Conservation (phyloP, 208 protist species). For the Wallacemonas sp. region DNA sequence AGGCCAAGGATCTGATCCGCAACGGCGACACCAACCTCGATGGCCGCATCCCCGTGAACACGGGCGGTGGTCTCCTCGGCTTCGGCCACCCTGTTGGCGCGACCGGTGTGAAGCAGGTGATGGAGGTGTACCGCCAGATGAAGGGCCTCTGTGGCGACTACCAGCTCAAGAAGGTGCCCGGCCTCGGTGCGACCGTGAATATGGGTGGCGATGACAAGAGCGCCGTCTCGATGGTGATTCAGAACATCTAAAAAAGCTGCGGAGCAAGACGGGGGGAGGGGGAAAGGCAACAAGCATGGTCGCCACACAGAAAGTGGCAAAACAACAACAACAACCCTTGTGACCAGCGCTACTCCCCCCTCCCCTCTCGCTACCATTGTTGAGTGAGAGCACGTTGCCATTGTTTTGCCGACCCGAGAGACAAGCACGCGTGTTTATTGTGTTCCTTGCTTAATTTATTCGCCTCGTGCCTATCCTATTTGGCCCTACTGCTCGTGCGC, state of each 20-base stretch:
- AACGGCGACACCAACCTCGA: conserved; percentile 76
- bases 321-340: not conserved
- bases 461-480: too few species aligned
- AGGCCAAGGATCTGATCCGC: conserved; percentile 77
- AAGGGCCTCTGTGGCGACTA: conserved; percentile 90
- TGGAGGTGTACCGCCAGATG: conserved; percentile 94
- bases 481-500: too few species aligned
- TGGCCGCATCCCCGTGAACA: conserved; percentile 90
- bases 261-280: too few species aligned
- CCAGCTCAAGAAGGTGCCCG: conserved; percentile 83
- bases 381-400: too few species aligned
- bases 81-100: conserved; percentile 92
- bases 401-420: too few species aligned
- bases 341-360: too few species aligned
- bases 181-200: conserved; percentile 85
- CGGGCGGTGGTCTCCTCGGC: conserved; percentile 86
- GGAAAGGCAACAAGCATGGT: conserved; percentile 12
- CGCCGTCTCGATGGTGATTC: conserved; percentile 79
- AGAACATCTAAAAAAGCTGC: conserved; percentile 74
- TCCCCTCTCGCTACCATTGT: too few species aligned
- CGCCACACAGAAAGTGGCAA: conserved; percentile 1
- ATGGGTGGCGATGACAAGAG: conserved; percentile 95
- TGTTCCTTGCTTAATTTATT: too few species aligned
- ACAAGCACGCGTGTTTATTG: too few species aligned
- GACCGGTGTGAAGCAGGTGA: conserved; percentile 91